Evolutionary conservation across 179 eudicot genomes (phyloP).

Genomic region (Nepenthes alata): DNA sequence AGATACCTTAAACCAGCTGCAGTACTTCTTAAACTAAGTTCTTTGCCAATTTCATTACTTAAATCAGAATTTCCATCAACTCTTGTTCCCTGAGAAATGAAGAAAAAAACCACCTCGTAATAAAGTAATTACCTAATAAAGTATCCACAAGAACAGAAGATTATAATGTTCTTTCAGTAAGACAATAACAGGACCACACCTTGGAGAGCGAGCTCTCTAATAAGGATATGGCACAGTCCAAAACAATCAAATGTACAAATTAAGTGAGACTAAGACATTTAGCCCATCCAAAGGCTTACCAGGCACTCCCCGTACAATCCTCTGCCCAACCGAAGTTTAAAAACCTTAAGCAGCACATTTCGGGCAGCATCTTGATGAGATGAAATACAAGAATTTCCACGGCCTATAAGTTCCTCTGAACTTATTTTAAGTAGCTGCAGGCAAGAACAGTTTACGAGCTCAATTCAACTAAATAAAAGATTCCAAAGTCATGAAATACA

Average conservation of each 20-base stretch:
- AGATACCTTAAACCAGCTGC: conserved; percentile 78
- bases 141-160: neutral
- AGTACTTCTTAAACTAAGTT: conserved; percentile 63
- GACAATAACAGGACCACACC: neutral
- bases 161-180: neutral
- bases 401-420: conserved; percentile 34
- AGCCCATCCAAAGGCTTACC: conserved; percentile 28
- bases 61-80: conserved; percentile 60
- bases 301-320: conserved; percentile 91
- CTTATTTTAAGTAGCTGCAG: conserved; percentile 48
- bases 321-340: conserved; percentile 63
- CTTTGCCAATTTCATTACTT: conserved; percentile 67
- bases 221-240: neutral
- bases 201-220: neutral
- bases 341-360: conserved; percentile 36
- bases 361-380: conserved; percentile 39
- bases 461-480: neutral
- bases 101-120: neutral
- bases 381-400: conserved; percentile 40
- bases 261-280: neutral
- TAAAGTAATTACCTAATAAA: neutral
- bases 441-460: neutral
- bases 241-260: neutral
- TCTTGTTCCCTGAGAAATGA: conserved; percentile 51
- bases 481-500: conserved; percentile 10